phyloP scores from a whole-genome alignment of 352 stramenopile genomes.

The Pythium aquatile region DNA sequence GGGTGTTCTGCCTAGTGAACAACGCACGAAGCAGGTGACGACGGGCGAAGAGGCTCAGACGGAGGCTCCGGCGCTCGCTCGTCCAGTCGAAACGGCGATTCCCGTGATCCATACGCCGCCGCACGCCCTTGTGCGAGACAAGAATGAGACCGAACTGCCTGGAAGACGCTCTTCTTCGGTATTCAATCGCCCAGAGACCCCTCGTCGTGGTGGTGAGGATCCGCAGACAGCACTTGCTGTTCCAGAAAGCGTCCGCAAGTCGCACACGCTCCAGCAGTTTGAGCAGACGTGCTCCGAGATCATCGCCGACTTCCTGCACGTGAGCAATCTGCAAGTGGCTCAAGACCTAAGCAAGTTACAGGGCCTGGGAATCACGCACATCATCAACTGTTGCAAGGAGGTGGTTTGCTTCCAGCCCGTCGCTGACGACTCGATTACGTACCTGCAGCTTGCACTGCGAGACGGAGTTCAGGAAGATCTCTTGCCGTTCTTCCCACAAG shows the following conservation, averaged over 20 bases:
- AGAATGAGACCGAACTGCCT: neutral
- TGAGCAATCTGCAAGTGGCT: slow-evolving; percentile 54
- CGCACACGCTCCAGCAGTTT: slow-evolving; percentile 36
- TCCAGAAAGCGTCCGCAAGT: slow-evolving; percentile 67
- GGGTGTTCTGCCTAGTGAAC: slow-evolving; percentile 25
- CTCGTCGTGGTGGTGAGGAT: neutral
- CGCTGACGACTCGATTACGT: neutral
- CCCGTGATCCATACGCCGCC: slow-evolving; percentile 12
- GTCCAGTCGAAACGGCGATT: slow-evolving; percentile 6
- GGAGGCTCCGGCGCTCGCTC: neutral
- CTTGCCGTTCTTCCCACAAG: slow-evolving; percentile 49
- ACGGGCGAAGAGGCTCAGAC: neutral
- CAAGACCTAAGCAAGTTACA: slow-evolving; percentile 27
- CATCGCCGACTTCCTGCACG: slow-evolving; percentile 46
- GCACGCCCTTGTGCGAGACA: slow-evolving; percentile 4
- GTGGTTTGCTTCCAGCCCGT: slow-evolving; percentile 17
- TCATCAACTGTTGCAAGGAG: slow-evolving; percentile 60
- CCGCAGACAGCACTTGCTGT: slow-evolving; percentile 26
- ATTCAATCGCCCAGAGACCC: slow-evolving; percentile 3
- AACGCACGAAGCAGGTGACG: neutral
- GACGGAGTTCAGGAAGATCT: slow-evolving; percentile 70
- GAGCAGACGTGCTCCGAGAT: slow-evolving; percentile 61
- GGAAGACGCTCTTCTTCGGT: neutral
- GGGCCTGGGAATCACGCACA: slow-evolving; percentile 46
- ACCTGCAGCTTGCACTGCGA: slow-evolving; percentile 41